Evolutionary conservation across 306 rosid genomes (phyloP).

Genomic region (Fagus crenata): DNA sequence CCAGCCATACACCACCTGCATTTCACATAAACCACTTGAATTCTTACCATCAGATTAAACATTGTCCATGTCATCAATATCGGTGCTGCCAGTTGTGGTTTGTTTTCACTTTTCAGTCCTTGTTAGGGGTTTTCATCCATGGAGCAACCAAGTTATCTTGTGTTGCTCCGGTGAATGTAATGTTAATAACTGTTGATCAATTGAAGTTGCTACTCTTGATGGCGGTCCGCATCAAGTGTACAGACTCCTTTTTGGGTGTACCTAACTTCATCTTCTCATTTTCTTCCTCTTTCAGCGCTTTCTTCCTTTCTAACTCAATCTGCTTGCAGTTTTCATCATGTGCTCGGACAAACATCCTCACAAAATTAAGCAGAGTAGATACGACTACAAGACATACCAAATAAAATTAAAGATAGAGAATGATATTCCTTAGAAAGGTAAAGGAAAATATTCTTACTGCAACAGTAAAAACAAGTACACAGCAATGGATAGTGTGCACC

Average conservation of each 20-base stretch:
- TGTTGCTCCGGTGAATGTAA: conserved; percentile 5
- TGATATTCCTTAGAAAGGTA: background rate
- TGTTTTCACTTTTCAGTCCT: conserved; percentile 21
- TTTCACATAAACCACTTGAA: background rate
- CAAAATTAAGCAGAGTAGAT: conserved; percentile 69
- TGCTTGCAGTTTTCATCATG: conserved; percentile 72
- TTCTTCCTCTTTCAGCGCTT: conserved; percentile 66
- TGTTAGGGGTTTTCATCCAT: conserved; percentile 21
- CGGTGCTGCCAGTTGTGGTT: conserved; percentile 16
- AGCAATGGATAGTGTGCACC: background rate
- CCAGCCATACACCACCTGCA: conserved; percentile 21
- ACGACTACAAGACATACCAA: conserved; percentile 47
- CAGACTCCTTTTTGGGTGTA: conserved; percentile 48
- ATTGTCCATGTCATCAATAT: conserved; percentile 24
- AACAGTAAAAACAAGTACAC: background rate
- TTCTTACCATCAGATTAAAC: conserved; percentile 1
- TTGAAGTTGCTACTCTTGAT: conserved; percentile 49
- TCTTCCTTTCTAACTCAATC: conserved; percentile 60
- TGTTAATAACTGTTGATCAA: conserved; percentile 21
- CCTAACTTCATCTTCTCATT: conserved; percentile 50
- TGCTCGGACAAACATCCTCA: conserved; percentile 66
- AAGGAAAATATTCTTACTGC: background rate
- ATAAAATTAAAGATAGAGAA: conserved; percentile 2
- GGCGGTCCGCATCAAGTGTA: conserved; percentile 40
- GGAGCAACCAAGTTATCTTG: conserved; percentile 9